Base-by-base conservation (phyloP, 345 rosid species). In the Gossypium australe region DNA sequence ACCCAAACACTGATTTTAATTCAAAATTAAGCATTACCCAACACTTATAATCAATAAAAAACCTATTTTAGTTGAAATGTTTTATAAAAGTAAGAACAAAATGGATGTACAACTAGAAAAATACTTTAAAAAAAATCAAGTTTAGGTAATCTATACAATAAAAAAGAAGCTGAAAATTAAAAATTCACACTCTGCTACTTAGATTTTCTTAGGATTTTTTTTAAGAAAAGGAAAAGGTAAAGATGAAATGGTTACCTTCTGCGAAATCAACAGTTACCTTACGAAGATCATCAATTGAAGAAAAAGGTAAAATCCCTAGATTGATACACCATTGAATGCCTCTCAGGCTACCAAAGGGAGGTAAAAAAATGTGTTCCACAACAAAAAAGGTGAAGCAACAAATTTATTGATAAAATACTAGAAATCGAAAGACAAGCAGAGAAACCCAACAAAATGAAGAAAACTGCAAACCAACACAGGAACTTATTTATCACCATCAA, bases 301-400 rank as follows among this genome's bases (percentile, higher is more conserved):
- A 88, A 75, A 2, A 81, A 84, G 94, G 98, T 77, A 95, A 78
- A 83, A 93, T 87, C 71, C 92, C 93, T 24, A 91, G 98, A 88
- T 90, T 82, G 67, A 93, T 78, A 41, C 99, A 96, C 99, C 99
- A 95, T 68, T 78, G 89, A 1, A 93, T 89, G 43, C 99, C 87
- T 83, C 98, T 87, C 0, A 93, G 87, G 62, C 84, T 84, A 27
- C 62, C 78, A 76, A 85, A 82, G 59, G 79, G 81, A 71, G 7
- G 45, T 17, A 58, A 17, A 52, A 27, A 22, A 16, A 24, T 58
- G 16, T 4, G 47, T 17, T 11, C 27, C 24, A 51, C 9, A 17
- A 70, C 22, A 12, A 29, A 38, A 9, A 59, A 11, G 11, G 2
- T 24, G 25, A 3, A 11, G 13, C 0, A 4, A 44, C 11, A 0